Conservation (phyloP, 257 asterid genomes). For the Jasminum sambac region DNA sequence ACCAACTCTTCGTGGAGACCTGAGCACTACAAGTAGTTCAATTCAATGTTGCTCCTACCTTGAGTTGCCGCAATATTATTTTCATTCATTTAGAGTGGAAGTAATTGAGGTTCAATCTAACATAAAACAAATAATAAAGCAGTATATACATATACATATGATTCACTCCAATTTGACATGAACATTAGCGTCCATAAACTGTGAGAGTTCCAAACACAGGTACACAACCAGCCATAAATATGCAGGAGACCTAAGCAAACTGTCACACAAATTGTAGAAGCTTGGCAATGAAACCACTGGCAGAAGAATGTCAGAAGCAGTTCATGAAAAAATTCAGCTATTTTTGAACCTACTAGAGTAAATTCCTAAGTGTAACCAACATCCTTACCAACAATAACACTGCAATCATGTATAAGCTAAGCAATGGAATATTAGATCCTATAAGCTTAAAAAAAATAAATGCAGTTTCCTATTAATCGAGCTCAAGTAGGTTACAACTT, state of each 20-base stretch:
- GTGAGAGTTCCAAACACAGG: constrained; percentile 7
- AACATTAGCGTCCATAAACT: constrained; percentile 11
- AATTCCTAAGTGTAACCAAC: neutral
- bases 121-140: neutral
- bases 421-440: neutral
- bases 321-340: neutral
- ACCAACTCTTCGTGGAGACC: neutral
- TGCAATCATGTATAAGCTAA: constrained; percentile 4
- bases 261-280: neutral
- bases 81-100: neutral
- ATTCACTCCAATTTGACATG: neutral
- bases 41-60: neutral
- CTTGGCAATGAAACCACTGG: neutral
- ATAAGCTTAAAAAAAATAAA: constrained; percentile 12
- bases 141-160: neutral
- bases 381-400: constrained; percentile 11
- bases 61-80: neutral
- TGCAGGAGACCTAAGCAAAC: constrained; percentile 5
- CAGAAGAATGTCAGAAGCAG: neutral
- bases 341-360: neutral
- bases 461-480: neutral
- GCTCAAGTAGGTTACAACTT: neutral
- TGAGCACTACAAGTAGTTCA: neutral
- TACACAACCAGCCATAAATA: constrained; percentile 18
- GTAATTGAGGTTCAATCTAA: neutral